phyloP scores from a whole-genome alignment of 495 filamentous ascomycete genomes.

The Aspergillus affinis region DNA sequence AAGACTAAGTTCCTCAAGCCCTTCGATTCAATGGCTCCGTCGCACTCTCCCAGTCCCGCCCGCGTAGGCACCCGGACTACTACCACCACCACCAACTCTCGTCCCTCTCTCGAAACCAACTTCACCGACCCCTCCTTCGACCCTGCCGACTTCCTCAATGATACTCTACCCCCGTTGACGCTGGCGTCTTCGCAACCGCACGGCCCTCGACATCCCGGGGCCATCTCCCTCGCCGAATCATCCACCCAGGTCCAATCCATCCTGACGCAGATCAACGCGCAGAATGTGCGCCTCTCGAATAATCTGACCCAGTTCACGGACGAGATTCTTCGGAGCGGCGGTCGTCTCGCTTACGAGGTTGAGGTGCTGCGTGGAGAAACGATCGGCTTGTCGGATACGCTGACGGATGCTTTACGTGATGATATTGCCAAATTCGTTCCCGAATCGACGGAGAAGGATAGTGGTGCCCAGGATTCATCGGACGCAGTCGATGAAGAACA shows the following conservation, averaged over 20 bases:
- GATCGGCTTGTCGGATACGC: conserved; percentile 68
- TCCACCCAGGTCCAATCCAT: conserved; percentile 79
- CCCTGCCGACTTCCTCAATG: conserved; percentile 78
- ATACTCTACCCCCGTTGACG: conserved; percentile 59
- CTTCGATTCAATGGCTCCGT: conserved; percentile 19
- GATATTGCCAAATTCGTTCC: conserved; percentile 72
- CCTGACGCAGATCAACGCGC: conserved; percentile 82
- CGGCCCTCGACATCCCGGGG: conserved; percentile 37
- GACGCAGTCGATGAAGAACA: conserved; percentile 1
- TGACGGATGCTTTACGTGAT: conserved; percentile 67
- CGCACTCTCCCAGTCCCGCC: conserved; percentile 21
- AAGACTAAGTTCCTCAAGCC: background rate
- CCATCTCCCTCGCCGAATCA: conserved; percentile 71
- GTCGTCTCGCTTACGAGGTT: conserved; percentile 89
- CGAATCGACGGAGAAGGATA: conserved; percentile 21
- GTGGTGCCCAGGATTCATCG: conserved; percentile 11
- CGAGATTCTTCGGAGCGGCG: conserved; percentile 85
- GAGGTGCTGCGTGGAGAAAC: conserved; percentile 89
- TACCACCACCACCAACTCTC: conserved; percentile 35
- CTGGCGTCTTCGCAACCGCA: conserved; percentile 43
- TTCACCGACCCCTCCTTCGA: conserved; percentile 77
- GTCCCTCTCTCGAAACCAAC: conserved; percentile 57
- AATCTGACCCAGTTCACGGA: conserved; percentile 87
- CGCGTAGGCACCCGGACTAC: background rate
- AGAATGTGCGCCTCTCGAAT: conserved; percentile 79